These are phyloP conservation scores for Suillus subaureus DNA, from an alignment of 768 basidiomycete species.

Conservation along the genomic window DNA sequence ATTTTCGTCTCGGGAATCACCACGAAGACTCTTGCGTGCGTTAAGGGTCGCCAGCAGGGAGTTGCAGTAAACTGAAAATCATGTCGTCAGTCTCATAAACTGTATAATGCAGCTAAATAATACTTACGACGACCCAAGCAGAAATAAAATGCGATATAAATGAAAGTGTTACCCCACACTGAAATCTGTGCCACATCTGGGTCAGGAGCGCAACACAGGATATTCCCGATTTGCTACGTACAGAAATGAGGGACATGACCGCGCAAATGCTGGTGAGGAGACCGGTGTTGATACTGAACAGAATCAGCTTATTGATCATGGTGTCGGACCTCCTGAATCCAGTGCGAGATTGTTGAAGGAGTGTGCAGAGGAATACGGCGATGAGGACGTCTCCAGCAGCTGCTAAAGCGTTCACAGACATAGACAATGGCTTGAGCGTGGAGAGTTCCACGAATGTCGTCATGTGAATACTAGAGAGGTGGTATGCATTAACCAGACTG, in stretches of 20 bases:
- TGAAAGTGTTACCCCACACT: constrained; percentile 48
- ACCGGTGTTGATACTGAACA: constrained; percentile 53
- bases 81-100: constrained; percentile 4
- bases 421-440: constrained; percentile 51
- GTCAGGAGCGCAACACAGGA: not conserved
- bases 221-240: constrained; percentile 18
- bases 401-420: constrained; percentile 53
- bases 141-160: constrained; percentile 64
- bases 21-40: constrained; percentile 49
- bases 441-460: constrained; percentile 46
- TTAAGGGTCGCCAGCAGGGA: constrained; percentile 64
- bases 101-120: not conserved
- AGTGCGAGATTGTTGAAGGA: constrained; percentile 51
- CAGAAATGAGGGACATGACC: constrained; percentile 54
- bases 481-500: constrained; percentile 8
- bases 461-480: constrained; percentile 36
- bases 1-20: constrained; percentile 10
- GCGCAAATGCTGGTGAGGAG: constrained; percentile 50
- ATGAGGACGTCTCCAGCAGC: constrained; percentile 52
- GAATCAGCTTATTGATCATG: constrained; percentile 52
- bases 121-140: constrained; percentile 56
- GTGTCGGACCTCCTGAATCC: constrained; percentile 58
- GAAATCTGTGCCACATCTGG: constrained; percentile 39
- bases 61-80: constrained; percentile 54
- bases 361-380: constrained; percentile 45